phyloP scores from a whole-genome alignment of 2,329 filamentous ascomycete genomes.

The Lasiodiplodia citricola region DNA sequence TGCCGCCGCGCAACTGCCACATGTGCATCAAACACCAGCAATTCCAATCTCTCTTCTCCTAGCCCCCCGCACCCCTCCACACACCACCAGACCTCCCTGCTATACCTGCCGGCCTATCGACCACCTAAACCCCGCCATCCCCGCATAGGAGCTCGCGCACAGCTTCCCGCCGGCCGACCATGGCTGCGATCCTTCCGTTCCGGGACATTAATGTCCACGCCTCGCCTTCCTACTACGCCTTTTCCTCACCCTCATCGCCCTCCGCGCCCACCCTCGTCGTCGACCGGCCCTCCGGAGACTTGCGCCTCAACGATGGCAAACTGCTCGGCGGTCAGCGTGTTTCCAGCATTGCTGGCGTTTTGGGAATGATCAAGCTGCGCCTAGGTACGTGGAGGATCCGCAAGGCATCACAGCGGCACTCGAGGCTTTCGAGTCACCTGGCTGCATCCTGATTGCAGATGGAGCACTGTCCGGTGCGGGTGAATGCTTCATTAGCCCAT shows the following conservation, averaged over 20 bases:
- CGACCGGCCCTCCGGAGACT: slow-evolving; percentile 89
- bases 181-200: slow-evolving; percentile 71
- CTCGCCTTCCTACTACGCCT: slow-evolving; percentile 90
- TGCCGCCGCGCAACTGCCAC: slow-evolving; percentile 18
- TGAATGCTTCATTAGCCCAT: not conserved
- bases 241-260: slow-evolving; percentile 92
- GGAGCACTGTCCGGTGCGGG: not conserved
- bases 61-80: slow-evolving; percentile 15
- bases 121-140: not conserved
- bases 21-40: slow-evolving; percentile 23
- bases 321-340: slow-evolving; percentile 80
- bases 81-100: slow-evolving; percentile 3
- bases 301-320: slow-evolving; percentile 81
- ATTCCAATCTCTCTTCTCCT: slow-evolving; percentile 15
- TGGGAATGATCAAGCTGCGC: slow-evolving; percentile 91
- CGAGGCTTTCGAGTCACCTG: not conserved
- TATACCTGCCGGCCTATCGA: not conserved
- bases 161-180: slow-evolving; percentile 34
- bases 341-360: slow-evolving; percentile 91
- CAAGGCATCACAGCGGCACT: not conserved
- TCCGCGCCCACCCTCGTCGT: slow-evolving; percentile 86
- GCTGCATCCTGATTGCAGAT: not conserved
- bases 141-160: not conserved
- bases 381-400: slow-evolving; percentile 65
- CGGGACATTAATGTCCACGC: slow-evolving; percentile 97